Base-by-base conservation (phyloP, 345 rosid genomes). In the Lumnitzera racemosa region DNA sequence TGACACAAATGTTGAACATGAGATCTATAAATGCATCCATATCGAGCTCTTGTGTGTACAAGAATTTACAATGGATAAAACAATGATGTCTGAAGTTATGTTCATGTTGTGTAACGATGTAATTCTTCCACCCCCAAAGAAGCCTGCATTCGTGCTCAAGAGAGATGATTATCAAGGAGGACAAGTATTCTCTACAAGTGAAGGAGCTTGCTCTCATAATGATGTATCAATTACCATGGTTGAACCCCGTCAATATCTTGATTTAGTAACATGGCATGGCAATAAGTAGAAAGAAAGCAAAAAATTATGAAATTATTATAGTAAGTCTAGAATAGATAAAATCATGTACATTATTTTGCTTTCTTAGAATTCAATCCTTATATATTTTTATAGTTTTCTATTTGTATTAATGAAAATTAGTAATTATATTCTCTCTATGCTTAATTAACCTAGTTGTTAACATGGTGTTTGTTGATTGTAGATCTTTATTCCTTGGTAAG, bases 11-110 rank as follows among this genome's bases (percentile, higher is more conserved):
- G 31, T 67, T 3, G 47, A 15, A 3, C 27, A 65, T 6, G 81
- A 84, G 63, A 67, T 73, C 5, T 13, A 29, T 64, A 81, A 76
- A 58, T 83, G 86, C 71, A 68, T 83, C 48, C 84, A 81, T 12
- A 73, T 84, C 2, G 91, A 85, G 58, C 74, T 89, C 11, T 55
- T 85, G 67, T 83, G 91, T 31, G 83, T 81, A 31, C 91, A 87
- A 80, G 88, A 85, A 60, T 48, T 31, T 0, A 74, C 82, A 24
- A 43, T 29, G 12, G 87, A 85, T 11, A 51, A 87, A 43, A 82
- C 81, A 13, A 64, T 68, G 8, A 87, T 83, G 92, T 72, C 81
- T 1, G 3, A 73, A 2, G 85, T 79, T n/a, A 63, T 80, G 17
- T 29, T 72, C 63, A 72, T 83, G 88, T 58, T 85, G 54, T 65